phyloP scores from a whole-genome alignment of 768 basidiomycete genomes.

The Neoboletus brunneissimus region DNA sequence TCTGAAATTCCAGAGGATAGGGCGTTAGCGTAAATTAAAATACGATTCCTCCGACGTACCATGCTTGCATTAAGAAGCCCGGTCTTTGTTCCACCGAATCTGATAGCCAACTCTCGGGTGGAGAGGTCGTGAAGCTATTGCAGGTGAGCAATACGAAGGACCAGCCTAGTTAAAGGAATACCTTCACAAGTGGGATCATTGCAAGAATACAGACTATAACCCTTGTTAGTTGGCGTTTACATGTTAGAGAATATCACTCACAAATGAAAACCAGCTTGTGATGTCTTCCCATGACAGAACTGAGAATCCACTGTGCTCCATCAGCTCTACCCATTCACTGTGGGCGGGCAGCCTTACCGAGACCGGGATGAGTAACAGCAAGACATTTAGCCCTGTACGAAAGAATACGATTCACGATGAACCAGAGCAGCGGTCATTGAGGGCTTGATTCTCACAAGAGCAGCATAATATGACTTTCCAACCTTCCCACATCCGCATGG shows the following conservation, averaged over 20 bases:
- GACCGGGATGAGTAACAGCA: constrained; percentile 62
- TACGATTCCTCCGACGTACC: constrained; percentile 39
- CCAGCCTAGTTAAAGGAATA: constrained; percentile 22
- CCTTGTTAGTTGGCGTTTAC: background rate
- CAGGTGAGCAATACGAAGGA: constrained; percentile 4
- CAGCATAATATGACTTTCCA: constrained; percentile 53
- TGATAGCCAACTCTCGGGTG: constrained; percentile 67
- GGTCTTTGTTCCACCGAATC: constrained; percentile 74
- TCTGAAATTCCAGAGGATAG: constrained; percentile 38
- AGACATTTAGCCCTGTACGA: constrained; percentile 62
- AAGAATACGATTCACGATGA: background rate
- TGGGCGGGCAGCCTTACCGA: constrained; percentile 45
- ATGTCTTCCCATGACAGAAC: constrained; percentile 44
- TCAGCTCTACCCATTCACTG: background rate
- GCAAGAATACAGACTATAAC: constrained; percentile 59
- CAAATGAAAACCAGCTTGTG: constrained; percentile 61
- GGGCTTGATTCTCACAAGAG: constrained; percentile 46
- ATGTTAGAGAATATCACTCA: constrained; percentile 32
- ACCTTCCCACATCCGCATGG: constrained; percentile 40
- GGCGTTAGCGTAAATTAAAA: constrained; percentile 1
- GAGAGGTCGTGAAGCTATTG: constrained; percentile 71
- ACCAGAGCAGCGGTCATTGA: background rate
- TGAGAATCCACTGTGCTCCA: constrained; percentile 51
- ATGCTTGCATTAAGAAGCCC: constrained; percentile 80
- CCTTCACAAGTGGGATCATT: constrained; percentile 78